Evolutionary conservation across 495 filamentous ascomycete genomes (phyloP).

Genomic region (Halenospora varia): DNA sequence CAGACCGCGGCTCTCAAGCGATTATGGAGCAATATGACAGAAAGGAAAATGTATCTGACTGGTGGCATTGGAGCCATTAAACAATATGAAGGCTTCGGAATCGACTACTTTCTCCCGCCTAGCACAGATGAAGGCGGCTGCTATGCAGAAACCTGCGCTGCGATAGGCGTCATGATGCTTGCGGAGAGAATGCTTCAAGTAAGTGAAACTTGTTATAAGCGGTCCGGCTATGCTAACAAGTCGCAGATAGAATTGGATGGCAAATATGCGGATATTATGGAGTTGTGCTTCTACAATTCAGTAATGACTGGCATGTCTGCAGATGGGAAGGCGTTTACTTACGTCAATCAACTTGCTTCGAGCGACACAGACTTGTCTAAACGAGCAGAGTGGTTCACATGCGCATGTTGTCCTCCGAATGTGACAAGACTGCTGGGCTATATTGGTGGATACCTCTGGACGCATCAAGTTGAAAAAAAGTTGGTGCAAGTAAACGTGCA

Average conservation of each 20-base stretch:
- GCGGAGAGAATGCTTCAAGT: slow-evolving; percentile 49
- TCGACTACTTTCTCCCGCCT: slow-evolving; percentile 54
- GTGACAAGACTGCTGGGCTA: slow-evolving; percentile 47
- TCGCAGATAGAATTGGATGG: slow-evolving; percentile 42
- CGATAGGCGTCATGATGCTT: slow-evolving; percentile 58
- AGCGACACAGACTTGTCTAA: slow-evolving; percentile 39
- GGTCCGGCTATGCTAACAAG: not conserved
- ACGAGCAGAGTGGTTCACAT: slow-evolving; percentile 50
- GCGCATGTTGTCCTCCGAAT: slow-evolving; percentile 57
- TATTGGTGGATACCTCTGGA: slow-evolving; percentile 53
- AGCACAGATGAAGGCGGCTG: slow-evolving; percentile 56
- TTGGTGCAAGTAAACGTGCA: slow-evolving; percentile 43
- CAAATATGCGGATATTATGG: slow-evolving; percentile 54
- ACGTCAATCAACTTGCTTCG: slow-evolving; percentile 53
- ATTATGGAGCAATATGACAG: slow-evolving; percentile 55
- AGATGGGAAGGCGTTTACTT: slow-evolving; percentile 50
- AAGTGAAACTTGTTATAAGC: not conserved
- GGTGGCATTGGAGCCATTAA: slow-evolving; percentile 56
- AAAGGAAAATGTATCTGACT: slow-evolving; percentile 57
- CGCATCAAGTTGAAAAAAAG: slow-evolving; percentile 25
- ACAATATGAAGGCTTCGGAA: slow-evolving; percentile 60
- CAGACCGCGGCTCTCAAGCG: slow-evolving; percentile 31
- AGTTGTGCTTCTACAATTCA: slow-evolving; percentile 56
- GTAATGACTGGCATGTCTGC: slow-evolving; percentile 49
- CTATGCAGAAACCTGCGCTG: slow-evolving; percentile 59